phyloP scores from a whole-genome alignment of 78 protist species.

The Neovahlkampfia damariscottae region DNA sequence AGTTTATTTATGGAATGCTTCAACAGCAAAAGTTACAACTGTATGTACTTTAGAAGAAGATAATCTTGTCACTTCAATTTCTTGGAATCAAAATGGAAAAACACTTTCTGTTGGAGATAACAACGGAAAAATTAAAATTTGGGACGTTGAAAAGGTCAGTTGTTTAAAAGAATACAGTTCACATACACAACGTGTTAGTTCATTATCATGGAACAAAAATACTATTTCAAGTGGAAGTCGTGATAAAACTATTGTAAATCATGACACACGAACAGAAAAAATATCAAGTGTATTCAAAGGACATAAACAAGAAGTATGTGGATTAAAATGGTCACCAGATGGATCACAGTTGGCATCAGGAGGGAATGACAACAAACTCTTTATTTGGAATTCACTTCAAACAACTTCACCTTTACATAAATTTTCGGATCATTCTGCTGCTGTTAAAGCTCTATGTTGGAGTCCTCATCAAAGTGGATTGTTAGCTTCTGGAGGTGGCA shows the following conservation, averaged over 20 bases:
- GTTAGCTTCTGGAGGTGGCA: constrained; percentile 99
- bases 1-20: constrained; percentile 96
- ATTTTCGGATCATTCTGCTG: constrained; percentile 70
- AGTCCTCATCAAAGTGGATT: constrained; percentile 77
- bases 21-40: constrained; percentile 53
- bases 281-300: constrained; percentile 33
- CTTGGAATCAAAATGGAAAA: constrained; percentile 63
- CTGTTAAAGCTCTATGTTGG: constrained; percentile 99
- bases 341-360: constrained; percentile 96
- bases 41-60: constrained; percentile 33
- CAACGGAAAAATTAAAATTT: constrained; percentile 65
- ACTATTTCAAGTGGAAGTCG: constrained; percentile 81
- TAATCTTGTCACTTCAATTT: constrained; percentile 73
- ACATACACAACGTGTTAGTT: constrained; percentile 86
- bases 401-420: constrained; percentile 33
- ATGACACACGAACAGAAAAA: constrained; percentile 81
- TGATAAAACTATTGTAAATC: constrained; percentile 65
- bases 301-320: constrained; percentile 94
- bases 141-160: constrained; percentile 62
- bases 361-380: constrained; percentile 95
- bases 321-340: constrained; percentile 91
- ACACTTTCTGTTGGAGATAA: constrained; percentile 89
- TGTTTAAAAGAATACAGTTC: constrained; percentile 74
- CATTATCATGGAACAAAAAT: constrained; percentile 93
- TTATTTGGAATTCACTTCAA: constrained; percentile 70